A percentile compares a stretch with the other conserved stretches of the same genome.
Conservation (phyloP, 176 grass and related monocot genomes). For the Alopecurus myosuroides region DNA sequence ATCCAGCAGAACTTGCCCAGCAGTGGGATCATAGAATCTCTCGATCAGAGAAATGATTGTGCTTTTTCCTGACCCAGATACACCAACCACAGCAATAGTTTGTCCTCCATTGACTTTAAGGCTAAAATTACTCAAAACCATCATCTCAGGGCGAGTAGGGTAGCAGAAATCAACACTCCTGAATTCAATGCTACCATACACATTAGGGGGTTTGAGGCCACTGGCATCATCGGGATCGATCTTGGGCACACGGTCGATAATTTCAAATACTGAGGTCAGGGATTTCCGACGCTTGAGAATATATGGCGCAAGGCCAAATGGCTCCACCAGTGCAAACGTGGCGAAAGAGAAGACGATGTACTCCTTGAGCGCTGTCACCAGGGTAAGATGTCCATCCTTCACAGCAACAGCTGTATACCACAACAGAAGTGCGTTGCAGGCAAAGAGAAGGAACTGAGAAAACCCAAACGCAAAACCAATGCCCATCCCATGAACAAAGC, state of each 20-base stretch:
- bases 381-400: slow-evolving; percentile 46
- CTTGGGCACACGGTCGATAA: slow-evolving; percentile 81
- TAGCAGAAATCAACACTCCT: slow-evolving; percentile 90
- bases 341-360: slow-evolving; percentile 96
- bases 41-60: slow-evolving; percentile 91
- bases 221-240: slow-evolving; percentile 92
- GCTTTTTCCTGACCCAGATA: slow-evolving; percentile 93
- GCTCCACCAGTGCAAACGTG: slow-evolving; percentile 86
- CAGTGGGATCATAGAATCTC: slow-evolving; percentile 83
- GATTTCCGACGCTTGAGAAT: slow-evolving; percentile 87
- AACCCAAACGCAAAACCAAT: slow-evolving; percentile 94
- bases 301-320: slow-evolving; percentile 98
- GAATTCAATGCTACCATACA: slow-evolving; percentile 94
- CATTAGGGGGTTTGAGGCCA: slow-evolving; percentile 90
- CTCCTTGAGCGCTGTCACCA: slow-evolving; percentile 87
- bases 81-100: slow-evolving; percentile 92
- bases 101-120: slow-evolving; percentile 91
- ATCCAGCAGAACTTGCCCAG: slow-evolving; percentile 90
- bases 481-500: slow-evolving; percentile 81
- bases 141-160: slow-evolving; percentile 74
- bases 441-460: slow-evolving; percentile 97
- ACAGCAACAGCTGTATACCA: slow-evolving; percentile 89
- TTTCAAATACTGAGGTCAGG: slow-evolving; percentile 78
- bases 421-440: slow-evolving; percentile 86
- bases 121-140: slow-evolving; percentile 90